These are phyloP conservation scores for Beta corolliflora DNA, from an alignment of 179 eudicot species.

Conservation along the genomic window DNA sequence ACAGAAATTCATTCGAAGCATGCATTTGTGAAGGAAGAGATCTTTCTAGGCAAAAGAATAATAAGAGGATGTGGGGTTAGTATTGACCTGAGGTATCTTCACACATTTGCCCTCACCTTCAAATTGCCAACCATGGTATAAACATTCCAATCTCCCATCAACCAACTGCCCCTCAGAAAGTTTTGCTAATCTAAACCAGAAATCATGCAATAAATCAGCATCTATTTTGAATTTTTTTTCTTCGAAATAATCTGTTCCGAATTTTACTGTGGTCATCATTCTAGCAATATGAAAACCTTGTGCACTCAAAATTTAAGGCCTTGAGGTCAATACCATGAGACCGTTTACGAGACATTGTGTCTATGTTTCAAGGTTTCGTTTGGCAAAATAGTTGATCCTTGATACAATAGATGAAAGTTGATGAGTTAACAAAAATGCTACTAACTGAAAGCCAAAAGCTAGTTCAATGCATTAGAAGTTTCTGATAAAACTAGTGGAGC, in stretches of 20 bases:
- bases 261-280: not conserved
- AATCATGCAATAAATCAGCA: not conserved
- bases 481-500: not conserved
- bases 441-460: not conserved
- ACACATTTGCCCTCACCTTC: slow-evolving; percentile 94
- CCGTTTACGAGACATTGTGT: not conserved
- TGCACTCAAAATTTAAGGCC: not conserved
- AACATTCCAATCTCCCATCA: slow-evolving; percentile 90
- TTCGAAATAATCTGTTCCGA: not conserved
- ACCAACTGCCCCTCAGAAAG: slow-evolving; percentile 91
- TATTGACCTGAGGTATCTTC: slow-evolving; percentile 87
- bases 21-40: not conserved
- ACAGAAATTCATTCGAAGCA: slow-evolving; percentile 11
- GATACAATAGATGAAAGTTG: not conserved
- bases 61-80: slow-evolving; percentile 2
- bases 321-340: not conserved
- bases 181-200: slow-evolving; percentile 74
- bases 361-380: not conserved
- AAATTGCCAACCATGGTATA: slow-evolving; percentile 99
- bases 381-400: not conserved
- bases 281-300: not conserved
- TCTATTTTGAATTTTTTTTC: not conserved
- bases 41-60: not conserved
- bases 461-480: not conserved
- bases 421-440: not conserved